These are phyloP conservation scores for Polyporus tsugae DNA, from an alignment of 1,284 basidiomycete genomes.

Conservation along the genomic window DNA sequence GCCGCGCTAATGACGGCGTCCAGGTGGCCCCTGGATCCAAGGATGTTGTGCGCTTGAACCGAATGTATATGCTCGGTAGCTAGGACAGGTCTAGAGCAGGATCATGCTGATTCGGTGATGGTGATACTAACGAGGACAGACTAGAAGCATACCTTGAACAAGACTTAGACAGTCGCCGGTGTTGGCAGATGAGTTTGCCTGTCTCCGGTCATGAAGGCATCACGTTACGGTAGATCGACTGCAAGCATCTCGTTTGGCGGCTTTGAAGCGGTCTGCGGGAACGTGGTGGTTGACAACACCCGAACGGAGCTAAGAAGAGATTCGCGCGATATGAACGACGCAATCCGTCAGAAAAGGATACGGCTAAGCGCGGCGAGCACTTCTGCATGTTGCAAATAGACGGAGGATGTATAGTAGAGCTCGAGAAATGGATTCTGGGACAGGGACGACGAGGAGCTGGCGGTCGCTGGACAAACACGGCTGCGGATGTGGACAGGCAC, in stretches of 20 bases:
- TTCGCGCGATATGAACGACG: constrained; percentile 12
- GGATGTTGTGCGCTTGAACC: not conserved
- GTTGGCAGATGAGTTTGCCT: not conserved
- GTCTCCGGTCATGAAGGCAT: not conserved
- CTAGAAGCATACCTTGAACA: constrained; percentile 2
- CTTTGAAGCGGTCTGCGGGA: not conserved
- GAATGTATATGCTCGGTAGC: not conserved
- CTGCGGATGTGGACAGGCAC: not conserved
- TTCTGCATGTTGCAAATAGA: constrained; percentile 3
- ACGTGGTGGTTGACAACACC: not conserved
- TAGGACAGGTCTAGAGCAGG: not conserved
- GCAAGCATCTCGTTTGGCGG: not conserved
- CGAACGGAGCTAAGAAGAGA: not conserved
- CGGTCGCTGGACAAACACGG: not conserved
- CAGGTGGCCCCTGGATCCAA: not conserved
- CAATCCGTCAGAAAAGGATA: constrained; percentile 27
- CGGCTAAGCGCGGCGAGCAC: constrained; percentile 1
- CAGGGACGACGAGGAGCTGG: not conserved
- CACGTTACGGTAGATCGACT: not conserved
- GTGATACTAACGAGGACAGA: constrained; percentile 7
- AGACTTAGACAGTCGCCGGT: not conserved
- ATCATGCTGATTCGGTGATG: constrained; percentile 6
- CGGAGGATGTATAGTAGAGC: not conserved
- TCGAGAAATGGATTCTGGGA: not conserved
- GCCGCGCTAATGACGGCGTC: not conserved